These are phyloP conservation scores for Mycosphaerella sp. DNA, from an alignment of 2,329 filamentous ascomycete species.

Conservation along the genomic window DNA sequence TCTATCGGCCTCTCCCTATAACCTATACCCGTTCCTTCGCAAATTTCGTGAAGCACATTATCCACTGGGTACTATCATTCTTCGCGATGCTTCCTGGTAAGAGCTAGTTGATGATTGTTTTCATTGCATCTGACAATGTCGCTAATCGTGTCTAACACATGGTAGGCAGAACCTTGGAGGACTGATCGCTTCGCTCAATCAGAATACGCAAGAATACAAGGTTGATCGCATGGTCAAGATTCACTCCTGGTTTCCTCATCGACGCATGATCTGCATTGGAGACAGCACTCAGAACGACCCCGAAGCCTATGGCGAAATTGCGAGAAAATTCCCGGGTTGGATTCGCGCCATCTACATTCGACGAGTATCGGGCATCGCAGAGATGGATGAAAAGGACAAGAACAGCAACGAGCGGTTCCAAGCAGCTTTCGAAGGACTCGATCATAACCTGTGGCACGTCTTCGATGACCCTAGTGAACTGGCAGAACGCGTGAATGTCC, in stretches of 20 bases:
- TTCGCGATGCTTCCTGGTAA: slow-evolving; percentile 71
- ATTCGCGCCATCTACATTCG: slow-evolving; percentile 78
- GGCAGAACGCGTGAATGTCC: slow-evolving; percentile 35
- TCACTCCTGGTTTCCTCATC: slow-evolving; percentile 67
- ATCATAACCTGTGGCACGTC: slow-evolving; percentile 67
- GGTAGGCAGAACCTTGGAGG: slow-evolving; percentile 67
- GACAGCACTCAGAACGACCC: slow-evolving; percentile 91
- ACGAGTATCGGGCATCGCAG: slow-evolving; percentile 68
- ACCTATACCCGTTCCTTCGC: slow-evolving; percentile 80
- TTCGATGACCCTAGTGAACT: slow-evolving; percentile 72
- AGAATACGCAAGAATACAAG: slow-evolving; percentile 82
- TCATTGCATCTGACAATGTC: too few relatives aligned
- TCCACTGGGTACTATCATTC: slow-evolving; percentile 70
- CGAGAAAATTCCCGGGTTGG: slow-evolving; percentile 64
- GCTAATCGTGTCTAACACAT: too few relatives aligned
- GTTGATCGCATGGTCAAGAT: slow-evolving; percentile 72
- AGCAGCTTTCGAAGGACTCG: slow-evolving; percentile 71
- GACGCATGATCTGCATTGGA: slow-evolving; percentile 77
- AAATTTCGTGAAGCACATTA: slow-evolving; percentile 66
- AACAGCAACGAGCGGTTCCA: slow-evolving; percentile 65
- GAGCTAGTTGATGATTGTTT: too few relatives aligned
- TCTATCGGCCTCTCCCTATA: slow-evolving; percentile 88
- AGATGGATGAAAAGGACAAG: slow-evolving; percentile 69
- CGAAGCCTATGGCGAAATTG: slow-evolving; percentile 80
- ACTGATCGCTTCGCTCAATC: slow-evolving; percentile 69